Evolutionary conservation across 2,329 filamentous ascomycete genomes (phyloP), one percentile per base, ranked within the genome.

Genomic region (Stachybotrys echinatus): DNA sequence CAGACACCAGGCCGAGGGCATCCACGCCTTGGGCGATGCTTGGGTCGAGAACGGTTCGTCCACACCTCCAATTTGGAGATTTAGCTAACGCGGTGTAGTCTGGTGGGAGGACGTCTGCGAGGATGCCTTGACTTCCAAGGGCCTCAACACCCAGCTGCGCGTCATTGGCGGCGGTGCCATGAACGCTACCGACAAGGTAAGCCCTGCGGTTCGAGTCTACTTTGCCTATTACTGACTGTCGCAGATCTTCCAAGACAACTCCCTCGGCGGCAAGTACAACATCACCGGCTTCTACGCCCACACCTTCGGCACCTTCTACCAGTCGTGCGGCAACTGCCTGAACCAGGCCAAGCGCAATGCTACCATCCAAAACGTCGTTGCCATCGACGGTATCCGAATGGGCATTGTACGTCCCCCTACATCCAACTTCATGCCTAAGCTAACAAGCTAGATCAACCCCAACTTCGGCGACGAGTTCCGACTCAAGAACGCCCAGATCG

Each of bases 61-160:
- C 1, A 12, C 1, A 17, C 21, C 3, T 2, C 20, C 8, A 43
- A 17, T 23, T 17, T n/a, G n/a, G n/a, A n/a, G 27, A 8, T 34
- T 34, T 34, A 7, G 1, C 42, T 56, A 12, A 56, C 12, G 2
- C 0, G 1, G n/a, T 0, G 1, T 1, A 63, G 61, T 63, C 3
- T 63, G 61, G 61, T 63, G 61, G 61, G 61, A 63, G 45, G 61
- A 63, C 7, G 61, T 63, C 7, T 63, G 61, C 4, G 61, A 63
- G 18, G 61, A 63, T 31, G 61, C 61, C 0, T 45, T 63, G 2
- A 63, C 61, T 0, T 56, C 61, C 1, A 63, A 63, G 51, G 61
- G 61, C 1, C 49, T 63, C 8, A 63, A 63, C 51, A 63, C 61
- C 0, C 61, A 63, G 38, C 44, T 63, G 1, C 55, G 61, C 23